Evolutionary conservation across 208 protist genomes (phyloP), one percentile per base, ranked within the genome.

Genomic region (Trypanosoma conorhini): DNA sequence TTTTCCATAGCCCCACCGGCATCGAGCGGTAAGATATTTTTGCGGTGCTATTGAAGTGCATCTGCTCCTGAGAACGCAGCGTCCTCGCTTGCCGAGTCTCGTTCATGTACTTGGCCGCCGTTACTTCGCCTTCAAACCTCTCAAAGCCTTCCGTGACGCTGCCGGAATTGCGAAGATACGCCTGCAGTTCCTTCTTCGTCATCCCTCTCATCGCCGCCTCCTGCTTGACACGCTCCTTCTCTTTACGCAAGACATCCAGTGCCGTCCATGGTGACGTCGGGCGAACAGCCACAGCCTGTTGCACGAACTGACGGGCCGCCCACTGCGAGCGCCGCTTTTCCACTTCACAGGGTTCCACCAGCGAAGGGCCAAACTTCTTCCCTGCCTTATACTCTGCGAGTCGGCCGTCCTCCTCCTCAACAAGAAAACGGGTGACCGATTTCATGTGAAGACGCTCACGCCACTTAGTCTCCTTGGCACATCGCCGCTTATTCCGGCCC

Each of bases 1-100:
- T 77, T 77, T 96, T 96, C 86, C 83, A 94, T 76, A 96, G 70
- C 0, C 92, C 92, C 1, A 85, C 79, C 15, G 92, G 92, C 89
- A 95, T 94, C 5, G 92, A 93, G 55, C 87, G 83, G 75, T 93
- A 96, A 73, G 90, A 92, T 66, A 96, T 94, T 64, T 92, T 92
- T 31, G 87, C 85, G 0, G 88, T 93, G 21, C 87, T 89, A 79
- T 95, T 94, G 30, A 95, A 75, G 68, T 96, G 89, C 92, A 96
- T 95, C 77, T 96, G 87, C 69, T 88, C 62, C 81, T 88, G 87
- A 48, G 87, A 92, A 28, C 92, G 92, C 59, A 91, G 62, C 54
- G 92, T 96, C 57, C 74, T 73, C 8, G 89, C 73, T 61, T 88
- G 84, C 24, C 92, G 87, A 19, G 76, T 50, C 75, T 96, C 91